Conservation (phyloP, 2,329 filamentous ascomycete genomes). For the Sarocladium kiliense region DNA sequence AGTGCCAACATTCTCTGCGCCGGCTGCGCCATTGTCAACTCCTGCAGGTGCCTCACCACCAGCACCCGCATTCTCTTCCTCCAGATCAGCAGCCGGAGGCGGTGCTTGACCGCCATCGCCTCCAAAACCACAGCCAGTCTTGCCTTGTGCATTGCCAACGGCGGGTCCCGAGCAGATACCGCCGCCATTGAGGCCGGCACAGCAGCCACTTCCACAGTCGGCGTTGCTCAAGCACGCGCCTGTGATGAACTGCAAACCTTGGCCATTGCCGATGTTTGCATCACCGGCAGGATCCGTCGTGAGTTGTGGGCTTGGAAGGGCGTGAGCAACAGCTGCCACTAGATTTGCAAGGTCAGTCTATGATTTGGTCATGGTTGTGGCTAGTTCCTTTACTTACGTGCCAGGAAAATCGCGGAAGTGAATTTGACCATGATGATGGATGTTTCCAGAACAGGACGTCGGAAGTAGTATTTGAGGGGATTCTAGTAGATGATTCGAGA, state of each 20-base stretch:
- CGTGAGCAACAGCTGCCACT: constrained; percentile 8
- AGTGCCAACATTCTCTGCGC: constrained; percentile 15
- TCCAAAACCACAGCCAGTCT: constrained; percentile 20
- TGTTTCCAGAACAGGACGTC: background rate
- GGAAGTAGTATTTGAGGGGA: no score
- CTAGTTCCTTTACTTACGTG: background rate
- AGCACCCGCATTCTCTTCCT: background rate
- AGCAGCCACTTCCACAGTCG: constrained; percentile 20
- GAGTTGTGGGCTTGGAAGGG: constrained; percentile 11
- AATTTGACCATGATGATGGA: background rate
- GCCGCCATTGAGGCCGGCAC: constrained; percentile 18
- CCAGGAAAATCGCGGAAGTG: background rate
- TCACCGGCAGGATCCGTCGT: constrained; percentile 16
- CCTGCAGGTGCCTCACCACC: background rate
- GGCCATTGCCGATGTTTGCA: constrained; percentile 15
- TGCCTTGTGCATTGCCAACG: constrained; percentile 19
- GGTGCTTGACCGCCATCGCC: background rate
- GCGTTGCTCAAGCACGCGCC: constrained; percentile 19
- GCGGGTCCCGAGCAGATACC: constrained; percentile 21
- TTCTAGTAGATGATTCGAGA: no score
- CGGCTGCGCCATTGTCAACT: constrained; percentile 13
- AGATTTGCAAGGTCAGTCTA: background rate
- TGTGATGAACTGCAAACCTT: constrained; percentile 21
- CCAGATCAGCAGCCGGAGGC: background rate
- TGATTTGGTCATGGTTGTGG: background rate